Evolutionary conservation across 73 alveolate genomes (phyloP).

Genomic region (Stentor roeselii): DNA sequence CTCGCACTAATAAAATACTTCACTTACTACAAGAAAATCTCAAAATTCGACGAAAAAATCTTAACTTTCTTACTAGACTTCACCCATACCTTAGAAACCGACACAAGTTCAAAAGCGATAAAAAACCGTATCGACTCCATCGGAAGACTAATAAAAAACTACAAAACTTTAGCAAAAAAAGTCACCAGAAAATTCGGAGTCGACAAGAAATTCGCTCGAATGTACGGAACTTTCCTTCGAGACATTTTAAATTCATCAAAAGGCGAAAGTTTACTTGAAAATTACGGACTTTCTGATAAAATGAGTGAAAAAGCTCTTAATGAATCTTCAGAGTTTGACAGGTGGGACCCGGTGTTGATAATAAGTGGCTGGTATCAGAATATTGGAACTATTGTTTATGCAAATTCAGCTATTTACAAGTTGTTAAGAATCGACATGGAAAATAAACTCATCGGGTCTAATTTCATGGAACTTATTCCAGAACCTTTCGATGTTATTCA

Average conservation of each 20-base stretch:
- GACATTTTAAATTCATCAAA: background rate
- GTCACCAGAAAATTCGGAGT: background rate
- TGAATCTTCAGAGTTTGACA: background rate
- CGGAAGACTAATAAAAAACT: background rate
- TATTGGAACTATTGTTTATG: slow-evolving; percentile 14
- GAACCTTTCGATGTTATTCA: slow-evolving; percentile 23
- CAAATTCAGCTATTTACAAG: background rate
- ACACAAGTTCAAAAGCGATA: background rate
- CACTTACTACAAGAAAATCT: background rate
- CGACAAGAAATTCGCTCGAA: background rate
- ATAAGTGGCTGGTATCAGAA: background rate
- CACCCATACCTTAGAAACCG: background rate
- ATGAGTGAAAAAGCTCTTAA: background rate
- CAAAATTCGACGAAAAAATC: background rate
- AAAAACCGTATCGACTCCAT: no score
- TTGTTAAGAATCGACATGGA: background rate
- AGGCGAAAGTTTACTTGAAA: background rate
- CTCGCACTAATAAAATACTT: background rate
- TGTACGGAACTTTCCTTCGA: background rate
- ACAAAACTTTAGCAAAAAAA: background rate
- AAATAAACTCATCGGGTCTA: background rate
- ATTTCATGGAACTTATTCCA: background rate
- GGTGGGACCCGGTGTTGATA: background rate
- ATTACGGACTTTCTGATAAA: background rate
- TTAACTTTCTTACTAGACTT: background rate